A percentile compares a stretch with the other conserved stretches of the same genome.
Evolutionary conservation across 371 early-diverging fungal genomes (phyloP).

Genomic region (Rhizopus stolonifer): DNA sequence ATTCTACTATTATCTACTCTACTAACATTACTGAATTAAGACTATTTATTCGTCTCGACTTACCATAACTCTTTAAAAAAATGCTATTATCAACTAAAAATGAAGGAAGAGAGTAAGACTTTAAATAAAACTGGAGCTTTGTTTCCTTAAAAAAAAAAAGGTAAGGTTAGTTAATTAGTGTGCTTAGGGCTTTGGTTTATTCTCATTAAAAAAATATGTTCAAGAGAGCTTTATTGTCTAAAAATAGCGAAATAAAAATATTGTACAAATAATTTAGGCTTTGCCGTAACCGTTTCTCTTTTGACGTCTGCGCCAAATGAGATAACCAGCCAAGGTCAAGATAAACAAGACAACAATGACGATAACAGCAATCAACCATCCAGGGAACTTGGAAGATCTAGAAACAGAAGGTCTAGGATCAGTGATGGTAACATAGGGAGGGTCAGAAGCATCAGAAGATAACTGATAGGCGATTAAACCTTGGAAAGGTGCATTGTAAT

Average conservation of each 20-base stretch:
- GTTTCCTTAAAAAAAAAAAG: no score
- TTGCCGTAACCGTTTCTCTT: not conserved
- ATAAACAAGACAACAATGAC: conserved; percentile 36
- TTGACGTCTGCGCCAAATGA: conserved; percentile 25
- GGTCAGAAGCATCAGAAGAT: conserved; percentile 41
- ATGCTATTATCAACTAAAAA: no score
- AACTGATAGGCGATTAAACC: conserved; percentile 62
- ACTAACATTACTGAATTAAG: no score
- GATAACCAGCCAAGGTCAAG: conserved; percentile 10
- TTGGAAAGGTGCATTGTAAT: conserved; percentile 68
- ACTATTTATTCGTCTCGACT: no score
- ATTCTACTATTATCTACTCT: no score
- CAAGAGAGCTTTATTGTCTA: no score
- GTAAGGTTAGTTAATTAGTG: no score
- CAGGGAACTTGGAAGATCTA: conserved; percentile 14
- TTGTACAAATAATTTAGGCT: not conserved
- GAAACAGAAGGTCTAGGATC: conserved; percentile 32
- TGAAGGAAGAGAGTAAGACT: no score
- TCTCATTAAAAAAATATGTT: no score
- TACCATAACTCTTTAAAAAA: no score
- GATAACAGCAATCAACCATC: conserved; percentile 54
- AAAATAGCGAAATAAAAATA: not conserved
- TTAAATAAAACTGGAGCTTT: no score
- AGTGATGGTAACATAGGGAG: conserved; percentile 54
- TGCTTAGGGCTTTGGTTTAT: no score